Evolutionary conservation across 257 asterid genomes (phyloP).

Genomic region (Penstemon barbatus): DNA sequence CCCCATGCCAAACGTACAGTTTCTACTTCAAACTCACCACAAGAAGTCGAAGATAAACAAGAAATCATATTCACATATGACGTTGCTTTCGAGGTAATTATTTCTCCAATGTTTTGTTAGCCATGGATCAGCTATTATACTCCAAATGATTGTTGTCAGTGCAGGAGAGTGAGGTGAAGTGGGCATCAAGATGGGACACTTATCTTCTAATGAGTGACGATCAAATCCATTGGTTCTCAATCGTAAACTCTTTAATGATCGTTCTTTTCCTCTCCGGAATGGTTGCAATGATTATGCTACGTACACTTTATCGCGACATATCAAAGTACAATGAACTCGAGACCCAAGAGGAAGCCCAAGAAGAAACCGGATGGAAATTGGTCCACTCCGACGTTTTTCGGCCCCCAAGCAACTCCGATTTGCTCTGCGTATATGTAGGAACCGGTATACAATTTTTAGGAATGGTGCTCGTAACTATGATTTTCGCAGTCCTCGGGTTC

Average conservation of each 20-base stretch:
- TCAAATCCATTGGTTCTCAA: constrained; percentile 86
- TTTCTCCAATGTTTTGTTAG: not conserved
- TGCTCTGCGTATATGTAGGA: constrained; percentile 70
- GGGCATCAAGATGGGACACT: constrained; percentile 91
- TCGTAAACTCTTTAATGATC: constrained; percentile 71
- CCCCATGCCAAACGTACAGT: constrained; percentile 58
- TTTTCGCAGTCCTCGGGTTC: constrained; percentile 73
- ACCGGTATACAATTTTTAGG: constrained; percentile 72
- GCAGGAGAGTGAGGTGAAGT: constrained; percentile 80
- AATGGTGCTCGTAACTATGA: constrained; percentile 63
- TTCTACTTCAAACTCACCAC: constrained; percentile 61
- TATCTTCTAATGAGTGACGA: constrained; percentile 76
- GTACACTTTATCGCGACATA: constrained; percentile 76
- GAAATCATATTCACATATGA: constrained; percentile 77
- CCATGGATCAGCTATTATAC: not conserved
- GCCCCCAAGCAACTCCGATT: constrained; percentile 58
- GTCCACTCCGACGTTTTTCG: constrained; percentile 76
- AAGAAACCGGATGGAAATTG: constrained; percentile 80
- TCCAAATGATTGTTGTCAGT: constrained; percentile 15
- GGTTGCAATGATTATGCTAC: constrained; percentile 79
- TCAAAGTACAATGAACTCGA: constrained; percentile 75
- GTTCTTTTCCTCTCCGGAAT: constrained; percentile 85
- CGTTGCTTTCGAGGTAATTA: constrained; percentile 54
- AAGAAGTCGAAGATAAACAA: constrained; percentile 61
- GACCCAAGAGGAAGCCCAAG: constrained; percentile 64